These are phyloP conservation scores for Colletotrichum aenigma DNA, from an alignment of 2,329 filamentous ascomycete species.

Conservation along the genomic window DNA sequence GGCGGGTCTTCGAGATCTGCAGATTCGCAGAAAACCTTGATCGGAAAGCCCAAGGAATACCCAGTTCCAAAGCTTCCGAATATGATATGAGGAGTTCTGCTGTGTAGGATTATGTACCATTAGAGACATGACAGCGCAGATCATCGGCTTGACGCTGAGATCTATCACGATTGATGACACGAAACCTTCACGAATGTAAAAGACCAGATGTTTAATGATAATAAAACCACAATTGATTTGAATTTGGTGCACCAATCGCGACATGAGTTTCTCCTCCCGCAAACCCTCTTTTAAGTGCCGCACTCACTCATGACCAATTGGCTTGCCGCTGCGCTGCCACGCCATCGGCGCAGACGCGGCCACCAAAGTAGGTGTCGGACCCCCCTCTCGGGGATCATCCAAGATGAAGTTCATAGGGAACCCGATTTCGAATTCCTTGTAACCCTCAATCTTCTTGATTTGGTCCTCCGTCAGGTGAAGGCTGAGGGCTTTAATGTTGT, in stretches of 20 bases:
- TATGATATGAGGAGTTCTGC: background rate
- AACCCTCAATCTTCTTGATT: slow-evolving; percentile 57
- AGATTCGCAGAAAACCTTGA: background rate
- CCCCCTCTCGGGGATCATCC: slow-evolving; percentile 25
- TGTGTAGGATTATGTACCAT: background rate
- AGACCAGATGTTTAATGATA: background rate
- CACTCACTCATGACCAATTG: slow-evolving; percentile 1
- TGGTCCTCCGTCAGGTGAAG: slow-evolving; percentile 56
- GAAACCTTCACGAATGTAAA: background rate
- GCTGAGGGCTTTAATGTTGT: slow-evolving; percentile 60
- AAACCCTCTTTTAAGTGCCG: background rate
- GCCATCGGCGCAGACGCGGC: slow-evolving; percentile 10
- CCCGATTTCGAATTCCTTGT: slow-evolving; percentile 57
- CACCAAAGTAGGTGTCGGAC: background rate
- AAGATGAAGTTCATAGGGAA: slow-evolving; percentile 54
- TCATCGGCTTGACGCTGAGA: background rate
- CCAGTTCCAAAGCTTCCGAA: background rate
- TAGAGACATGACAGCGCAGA: background rate
- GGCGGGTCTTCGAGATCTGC: background rate
- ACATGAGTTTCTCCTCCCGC: background rate
- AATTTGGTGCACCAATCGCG: background rate
- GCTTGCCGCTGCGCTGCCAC: slow-evolving; percentile 11
- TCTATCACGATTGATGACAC: background rate
- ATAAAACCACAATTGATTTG: background rate
- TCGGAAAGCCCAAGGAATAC: background rate